Evolutionary conservation across 148 eudicot genomes (phyloP).

Genomic region (Chenopodium quinoa): DNA sequence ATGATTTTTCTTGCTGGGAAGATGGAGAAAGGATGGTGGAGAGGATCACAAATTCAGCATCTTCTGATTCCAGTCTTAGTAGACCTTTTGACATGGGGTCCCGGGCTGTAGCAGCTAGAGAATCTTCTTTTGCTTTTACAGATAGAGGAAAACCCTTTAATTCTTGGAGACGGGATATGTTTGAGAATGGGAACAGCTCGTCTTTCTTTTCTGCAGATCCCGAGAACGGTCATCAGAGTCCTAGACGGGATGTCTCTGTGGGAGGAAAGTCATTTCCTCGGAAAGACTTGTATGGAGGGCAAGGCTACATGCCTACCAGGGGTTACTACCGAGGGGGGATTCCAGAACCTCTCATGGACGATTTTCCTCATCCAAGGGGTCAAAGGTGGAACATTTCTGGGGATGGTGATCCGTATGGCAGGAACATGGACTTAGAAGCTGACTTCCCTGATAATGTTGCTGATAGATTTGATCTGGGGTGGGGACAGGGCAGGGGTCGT

Average conservation of each 20-base stretch:
- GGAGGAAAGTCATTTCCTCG: conserved; percentile 59
- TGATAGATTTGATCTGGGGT: conserved; percentile 57
- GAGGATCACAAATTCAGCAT: conserved; percentile 65
- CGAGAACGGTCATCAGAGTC: conserved; percentile 59
- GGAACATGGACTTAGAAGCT: conserved; percentile 48
- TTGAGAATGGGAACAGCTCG: conserved; percentile 53
- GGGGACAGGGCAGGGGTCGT: conserved; percentile 60
- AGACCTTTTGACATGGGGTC: conserved; percentile 55
- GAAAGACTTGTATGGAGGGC: conserved; percentile 61
- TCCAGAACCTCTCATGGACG: conserved; percentile 54
- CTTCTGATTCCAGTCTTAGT: conserved; percentile 52
- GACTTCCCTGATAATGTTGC: conserved; percentile 55
- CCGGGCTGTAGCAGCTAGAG: conserved; percentile 41
- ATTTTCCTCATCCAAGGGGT: conserved; percentile 54
- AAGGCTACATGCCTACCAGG: conserved; percentile 57
- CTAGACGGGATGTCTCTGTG: conserved; percentile 48
- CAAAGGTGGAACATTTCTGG: conserved; percentile 57
- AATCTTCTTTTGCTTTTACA: conserved; percentile 51
- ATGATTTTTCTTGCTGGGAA: conserved; percentile 77
- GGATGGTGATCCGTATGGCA: conserved; percentile 45
- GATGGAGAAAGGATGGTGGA: conserved; percentile 91
- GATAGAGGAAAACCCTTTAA: conserved; percentile 63
- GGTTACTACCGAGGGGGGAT: conserved; percentile 45
- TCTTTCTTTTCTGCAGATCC: conserved; percentile 49
- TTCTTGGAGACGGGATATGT: conserved; percentile 71